Percentiles rank a stretch among this genome's conserved stretches.
phyloP scores from a whole-genome alignment of 768 basidiomycete species.

The Postia placenta region DNA sequence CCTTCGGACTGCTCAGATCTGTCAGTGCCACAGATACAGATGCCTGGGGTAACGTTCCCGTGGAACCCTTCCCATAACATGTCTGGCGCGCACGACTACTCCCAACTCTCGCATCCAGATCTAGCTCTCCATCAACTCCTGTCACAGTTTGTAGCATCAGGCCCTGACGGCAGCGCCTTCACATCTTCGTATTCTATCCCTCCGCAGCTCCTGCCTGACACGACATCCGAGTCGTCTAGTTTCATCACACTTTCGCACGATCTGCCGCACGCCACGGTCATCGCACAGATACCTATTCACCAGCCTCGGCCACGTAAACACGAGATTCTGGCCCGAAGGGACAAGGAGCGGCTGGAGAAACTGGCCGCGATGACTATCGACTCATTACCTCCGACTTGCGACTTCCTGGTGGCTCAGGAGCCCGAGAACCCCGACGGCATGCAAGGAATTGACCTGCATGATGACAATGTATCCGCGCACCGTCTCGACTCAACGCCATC shows the following conservation, averaged over 20 bases:
- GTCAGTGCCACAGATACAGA: too few species aligned
- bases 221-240: not conserved
- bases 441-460: not conserved
- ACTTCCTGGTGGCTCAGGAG: too few species aligned
- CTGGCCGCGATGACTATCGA: too few species aligned
- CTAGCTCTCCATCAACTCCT: not conserved
- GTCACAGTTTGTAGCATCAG: not conserved
- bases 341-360: too few species aligned
- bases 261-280: not conserved
- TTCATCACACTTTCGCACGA: not conserved
- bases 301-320: not conserved
- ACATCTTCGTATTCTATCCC: not conserved
- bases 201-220: not conserved
- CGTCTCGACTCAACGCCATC: too few species aligned
- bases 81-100: not conserved
- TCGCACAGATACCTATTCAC: not conserved
- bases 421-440: too few species aligned
- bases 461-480: too few species aligned
- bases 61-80: not conserved
- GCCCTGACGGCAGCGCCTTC: not conserved
- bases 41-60: too few species aligned
- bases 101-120: not conserved
- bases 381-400: too few species aligned
- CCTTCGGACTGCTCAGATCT: not conserved
- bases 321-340: too few species aligned